Conservation (phyloP, 768 basidiomycete species). For the Leccinum longicurvipes region DNA sequence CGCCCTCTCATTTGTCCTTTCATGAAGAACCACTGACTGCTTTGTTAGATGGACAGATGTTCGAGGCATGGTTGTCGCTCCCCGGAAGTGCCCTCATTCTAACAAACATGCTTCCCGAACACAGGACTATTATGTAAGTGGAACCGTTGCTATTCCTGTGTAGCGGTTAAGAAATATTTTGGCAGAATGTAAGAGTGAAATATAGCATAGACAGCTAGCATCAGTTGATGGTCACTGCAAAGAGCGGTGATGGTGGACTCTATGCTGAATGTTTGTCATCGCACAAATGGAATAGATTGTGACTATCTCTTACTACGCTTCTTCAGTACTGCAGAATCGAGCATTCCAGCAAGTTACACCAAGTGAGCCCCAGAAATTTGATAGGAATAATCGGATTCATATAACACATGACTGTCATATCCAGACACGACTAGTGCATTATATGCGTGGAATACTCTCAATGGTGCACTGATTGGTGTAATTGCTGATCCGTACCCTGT, state of each 20-base stretch:
- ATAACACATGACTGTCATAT: not conserved
- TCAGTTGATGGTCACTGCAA: constrained; percentile 13
- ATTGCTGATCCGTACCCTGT: constrained; percentile 48
- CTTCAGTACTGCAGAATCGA: constrained; percentile 57
- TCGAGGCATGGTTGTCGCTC: constrained; percentile 40
- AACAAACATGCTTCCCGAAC: not conserved
- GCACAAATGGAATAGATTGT: not conserved
- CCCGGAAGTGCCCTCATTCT: not conserved
- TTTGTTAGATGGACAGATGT: constrained; percentile 52
- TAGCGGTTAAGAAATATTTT: not conserved
- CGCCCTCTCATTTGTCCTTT: constrained; percentile 17
- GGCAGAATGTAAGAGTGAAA: constrained; percentile 33
- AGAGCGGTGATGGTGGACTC: constrained; percentile 65
- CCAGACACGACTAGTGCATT: constrained; percentile 47
- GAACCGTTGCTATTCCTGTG: not conserved
- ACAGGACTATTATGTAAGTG: constrained; percentile 57
- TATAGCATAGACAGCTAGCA: not conserved
- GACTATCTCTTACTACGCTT: not conserved
- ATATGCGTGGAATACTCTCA: constrained; percentile 48
- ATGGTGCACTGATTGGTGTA: constrained; percentile 43
- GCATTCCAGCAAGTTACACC: constrained; percentile 63
- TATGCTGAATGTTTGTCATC: constrained; percentile 51
- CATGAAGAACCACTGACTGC: not conserved
- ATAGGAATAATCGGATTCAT: not conserved
- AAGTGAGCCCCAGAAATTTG: constrained; percentile 28